Evolutionary conservation across 2,329 filamentous ascomycete species (phyloP), one percentile per base, ranked within the genome.

Genomic region (Alternaria sp.): DNA sequence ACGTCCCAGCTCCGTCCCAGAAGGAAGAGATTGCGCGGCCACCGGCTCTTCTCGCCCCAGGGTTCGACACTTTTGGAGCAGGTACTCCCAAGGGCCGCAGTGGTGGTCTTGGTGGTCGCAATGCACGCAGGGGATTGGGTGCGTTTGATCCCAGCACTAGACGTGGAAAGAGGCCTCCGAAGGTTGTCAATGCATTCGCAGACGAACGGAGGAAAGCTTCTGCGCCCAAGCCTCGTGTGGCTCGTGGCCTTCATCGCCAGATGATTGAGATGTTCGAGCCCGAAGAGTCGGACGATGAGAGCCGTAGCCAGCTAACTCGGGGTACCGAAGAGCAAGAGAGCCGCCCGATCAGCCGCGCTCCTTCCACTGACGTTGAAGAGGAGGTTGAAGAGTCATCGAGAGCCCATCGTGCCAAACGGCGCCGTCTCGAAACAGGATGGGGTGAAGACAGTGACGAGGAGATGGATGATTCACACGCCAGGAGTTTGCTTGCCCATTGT

Each of bases 251-350:
- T 18, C 93, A 97, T 75, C 91, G 96, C 79, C 87, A 89, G 34
- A 83, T 95, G 63, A 86, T 91, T 65, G 87, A 89, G 65, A 87
- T 91, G 73, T 87, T 90, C 63, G 91, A 91, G 64, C 91, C 91
- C 38, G 92, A 97, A 75, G 96, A 93, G 0, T 94, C 97, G 65
- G 94, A 84, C 56, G 83, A 96, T 67, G 93, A 97, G 64, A 86
- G 86, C 47, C 81, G 84, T 51, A 90, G 87, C 34, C 88, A 90
- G 12, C 79, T 89, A 49, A 87, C 86, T 12, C 85, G 89, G 46
- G 93, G 94, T 74, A 96, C 92, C 0, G 94, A 96, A 74, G 94
- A 95, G 66, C 88, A 89, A 34, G 94, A 95, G 61, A 96, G 92
- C 64, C 87, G 91, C 42, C 91, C 91, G 49, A 88, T 89, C 44